Conservation (phyloP, 257 asterid species). For the Nicotiana obtusifolia region DNA sequence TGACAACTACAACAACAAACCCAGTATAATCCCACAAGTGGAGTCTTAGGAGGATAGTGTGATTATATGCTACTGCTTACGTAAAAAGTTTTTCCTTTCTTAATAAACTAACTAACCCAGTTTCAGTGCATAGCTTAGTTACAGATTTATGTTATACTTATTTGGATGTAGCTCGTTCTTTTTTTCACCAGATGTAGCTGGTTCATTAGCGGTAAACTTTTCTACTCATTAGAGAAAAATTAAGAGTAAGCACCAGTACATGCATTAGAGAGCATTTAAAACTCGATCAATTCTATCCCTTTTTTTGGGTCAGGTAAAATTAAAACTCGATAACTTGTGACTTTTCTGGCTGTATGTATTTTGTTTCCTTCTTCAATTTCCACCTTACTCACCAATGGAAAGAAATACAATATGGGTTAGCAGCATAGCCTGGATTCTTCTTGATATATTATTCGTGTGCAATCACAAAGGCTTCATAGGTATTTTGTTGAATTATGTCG, state of each 20-base stretch:
- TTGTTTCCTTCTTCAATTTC: neutral
- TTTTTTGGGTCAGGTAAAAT: neutral
- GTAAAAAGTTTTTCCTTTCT: neutral
- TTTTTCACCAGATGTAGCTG: neutral
- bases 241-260: neutral
- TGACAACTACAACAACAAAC: no score
- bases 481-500: neutral
- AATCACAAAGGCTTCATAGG: constrained; percentile 4
- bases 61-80: neutral
- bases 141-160: neutral
- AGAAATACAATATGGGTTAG: neutral
- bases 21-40: no score
- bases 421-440: neutral
- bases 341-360: neutral
- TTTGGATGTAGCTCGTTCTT: neutral
- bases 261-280: neutral
- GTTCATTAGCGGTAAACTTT: neutral
- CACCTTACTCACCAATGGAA: neutral
- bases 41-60: no score
- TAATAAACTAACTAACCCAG: neutral
- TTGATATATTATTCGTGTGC: neutral
- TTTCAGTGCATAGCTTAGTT: neutral
- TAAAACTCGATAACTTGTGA: neutral
- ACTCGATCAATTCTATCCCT: neutral
- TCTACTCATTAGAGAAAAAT: neutral